Evolutionary conservation across 2,329 filamentous ascomycete genomes (phyloP).

Genomic region (Teratosphaeria viscida): DNA sequence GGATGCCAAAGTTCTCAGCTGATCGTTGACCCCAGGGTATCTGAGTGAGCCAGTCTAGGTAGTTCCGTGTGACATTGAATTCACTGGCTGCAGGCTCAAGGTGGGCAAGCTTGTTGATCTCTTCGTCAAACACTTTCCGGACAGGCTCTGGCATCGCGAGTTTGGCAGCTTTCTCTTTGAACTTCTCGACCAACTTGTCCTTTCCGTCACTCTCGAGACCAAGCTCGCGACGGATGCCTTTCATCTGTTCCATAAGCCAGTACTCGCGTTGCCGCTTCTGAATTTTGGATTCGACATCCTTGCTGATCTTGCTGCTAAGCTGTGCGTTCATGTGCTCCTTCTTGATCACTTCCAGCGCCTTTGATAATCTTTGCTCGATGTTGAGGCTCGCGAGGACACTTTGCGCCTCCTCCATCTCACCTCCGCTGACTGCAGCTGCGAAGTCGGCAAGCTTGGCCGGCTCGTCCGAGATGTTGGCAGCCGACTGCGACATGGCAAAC

Average conservation of each 20-base stretch:
- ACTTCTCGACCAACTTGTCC: constrained; percentile 94
- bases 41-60: constrained; percentile 96
- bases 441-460: constrained; percentile 94
- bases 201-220: constrained; percentile 97
- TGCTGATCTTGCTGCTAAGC: constrained; percentile 91
- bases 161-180: constrained; percentile 88
- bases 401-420: constrained; percentile 83
- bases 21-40: constrained; percentile 95
- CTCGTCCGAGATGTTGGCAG: constrained; percentile 89
- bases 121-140: constrained; percentile 95
- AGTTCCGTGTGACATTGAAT: constrained; percentile 97
- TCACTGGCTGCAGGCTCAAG: constrained; percentile 92
- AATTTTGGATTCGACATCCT: constrained; percentile 95
- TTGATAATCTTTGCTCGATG: constrained; percentile 84
- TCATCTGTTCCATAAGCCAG: constrained; percentile 99
- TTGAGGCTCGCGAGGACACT: constrained; percentile 82
- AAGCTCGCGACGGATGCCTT: constrained; percentile 88
- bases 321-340: constrained; percentile 98
- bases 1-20: constrained; percentile 91
- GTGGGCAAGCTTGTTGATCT: constrained; percentile 92
- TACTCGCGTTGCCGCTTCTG: constrained; percentile 96
- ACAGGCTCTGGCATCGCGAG: constrained; percentile 95
- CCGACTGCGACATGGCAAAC: constrained; percentile 89
- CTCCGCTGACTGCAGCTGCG: constrained; percentile 89
- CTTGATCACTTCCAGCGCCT: constrained; percentile 84